These are phyloP conservation scores for Dioscorea alata DNA, from an alignment of 106 monocot genomes.

Conservation along the genomic window DNA sequence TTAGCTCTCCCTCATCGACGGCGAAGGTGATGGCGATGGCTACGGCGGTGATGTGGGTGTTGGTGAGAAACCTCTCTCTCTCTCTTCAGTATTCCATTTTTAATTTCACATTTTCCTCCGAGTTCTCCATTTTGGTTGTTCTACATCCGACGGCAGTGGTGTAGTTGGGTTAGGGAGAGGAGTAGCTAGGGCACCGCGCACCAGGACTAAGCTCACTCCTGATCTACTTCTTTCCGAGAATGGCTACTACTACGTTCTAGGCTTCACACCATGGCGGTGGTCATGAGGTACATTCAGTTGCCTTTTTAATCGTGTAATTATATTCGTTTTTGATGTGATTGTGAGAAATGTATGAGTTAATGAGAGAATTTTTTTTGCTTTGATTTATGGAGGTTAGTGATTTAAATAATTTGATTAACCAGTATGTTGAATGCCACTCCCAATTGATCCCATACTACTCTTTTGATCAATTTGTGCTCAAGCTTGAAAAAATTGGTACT, in stretches of 20 bases:
- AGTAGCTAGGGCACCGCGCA: conserved; percentile 30
- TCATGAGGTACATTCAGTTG: conserved; percentile 51
- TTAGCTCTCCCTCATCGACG: no score
- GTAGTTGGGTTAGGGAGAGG: no score
- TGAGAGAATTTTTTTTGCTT: not conserved
- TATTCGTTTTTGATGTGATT: not conserved
- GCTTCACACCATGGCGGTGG: conserved; percentile 81
- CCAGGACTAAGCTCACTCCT: conserved; percentile 87
- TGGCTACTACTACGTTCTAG: conserved; percentile 82
- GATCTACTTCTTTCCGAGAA: conserved; percentile 80
- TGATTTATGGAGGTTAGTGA: conserved; percentile 42
- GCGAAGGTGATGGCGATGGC: no score
- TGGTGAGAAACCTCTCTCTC: no score
- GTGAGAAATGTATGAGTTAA: not conserved
- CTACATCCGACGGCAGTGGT: no score
- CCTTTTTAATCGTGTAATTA: not conserved
- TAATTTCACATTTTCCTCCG: no score
- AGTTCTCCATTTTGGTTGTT: no score
- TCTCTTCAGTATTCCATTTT: no score
- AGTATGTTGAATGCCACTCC: conserved; percentile 83
- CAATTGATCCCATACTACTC: conserved; percentile 83
- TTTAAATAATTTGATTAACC: conserved; percentile 61
- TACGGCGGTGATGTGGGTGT: no score
- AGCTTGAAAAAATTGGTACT: conserved; percentile 72
- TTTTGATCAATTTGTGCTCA: conserved; percentile 78